Percentiles rank a stretch among this genome's conserved stretches.
phyloP scores from a whole-genome alignment of 345 rosid genomes.

The Lenwebbia sp. region DNA sequence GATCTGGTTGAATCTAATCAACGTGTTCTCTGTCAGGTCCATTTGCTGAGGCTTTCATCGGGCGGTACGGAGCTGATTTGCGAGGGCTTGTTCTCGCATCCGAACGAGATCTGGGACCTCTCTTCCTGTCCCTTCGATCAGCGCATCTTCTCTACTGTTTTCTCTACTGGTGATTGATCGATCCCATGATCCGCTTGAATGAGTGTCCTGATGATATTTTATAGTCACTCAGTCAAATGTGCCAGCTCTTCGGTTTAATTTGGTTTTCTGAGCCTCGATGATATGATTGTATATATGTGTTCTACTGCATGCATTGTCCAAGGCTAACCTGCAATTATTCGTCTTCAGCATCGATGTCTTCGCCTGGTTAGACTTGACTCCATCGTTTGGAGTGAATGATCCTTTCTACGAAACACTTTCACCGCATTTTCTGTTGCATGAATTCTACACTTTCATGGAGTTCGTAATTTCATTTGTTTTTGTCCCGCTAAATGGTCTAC shows the following conservation, averaged over 20 bases:
- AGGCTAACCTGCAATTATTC: not conserved
- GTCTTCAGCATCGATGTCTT: not conserved
- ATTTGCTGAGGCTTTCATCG: conserved; percentile 79
- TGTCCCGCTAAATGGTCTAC: not conserved
- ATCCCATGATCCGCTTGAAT: not conserved
- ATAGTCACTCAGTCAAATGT: not conserved
- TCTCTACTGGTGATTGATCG: conserved; percentile 46
- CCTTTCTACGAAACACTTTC: not conserved
- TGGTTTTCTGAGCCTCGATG: not conserved
- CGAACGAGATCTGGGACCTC: conserved; percentile 93
- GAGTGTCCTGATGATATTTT: not conserved
- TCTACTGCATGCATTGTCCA: not conserved
- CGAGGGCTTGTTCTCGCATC: conserved; percentile 91
- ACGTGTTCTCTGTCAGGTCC: conserved; percentile 42
- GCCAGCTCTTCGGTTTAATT: not conserved
- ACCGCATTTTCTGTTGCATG: not conserved
- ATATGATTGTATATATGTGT: not conserved
- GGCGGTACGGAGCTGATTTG: conserved; percentile 82
- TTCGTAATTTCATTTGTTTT: not conserved
- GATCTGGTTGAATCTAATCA: not conserved
- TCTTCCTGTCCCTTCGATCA: conserved; percentile 85
- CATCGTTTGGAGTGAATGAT: not conserved
- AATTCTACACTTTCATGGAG: not conserved
- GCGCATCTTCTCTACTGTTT: conserved; percentile 84
- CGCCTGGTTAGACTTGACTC: not conserved